A percentile compares a stretch with the other conserved stretches of the same genome.
Conservation (phyloP, 169 alveolate species). For the Plasmodium coatneyi region DNA sequence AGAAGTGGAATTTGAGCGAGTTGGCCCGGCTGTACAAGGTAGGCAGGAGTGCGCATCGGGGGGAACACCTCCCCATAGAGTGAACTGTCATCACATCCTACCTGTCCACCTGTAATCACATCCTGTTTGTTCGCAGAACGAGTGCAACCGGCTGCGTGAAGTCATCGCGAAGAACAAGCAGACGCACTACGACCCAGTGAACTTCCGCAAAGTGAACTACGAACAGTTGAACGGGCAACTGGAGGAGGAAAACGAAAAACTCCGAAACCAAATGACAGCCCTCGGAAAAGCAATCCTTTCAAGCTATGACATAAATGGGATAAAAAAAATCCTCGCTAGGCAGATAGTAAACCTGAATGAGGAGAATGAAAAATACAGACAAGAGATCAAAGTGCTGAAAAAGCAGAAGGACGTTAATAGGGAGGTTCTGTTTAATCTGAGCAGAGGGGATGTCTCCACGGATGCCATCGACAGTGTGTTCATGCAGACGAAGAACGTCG, state of each 20-base stretch:
- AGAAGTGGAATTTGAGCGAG: constrained; percentile 14
- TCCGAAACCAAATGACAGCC: constrained; percentile 16
- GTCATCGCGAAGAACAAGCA: neutral
- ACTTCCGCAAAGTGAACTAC: neutral
- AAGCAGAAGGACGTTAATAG: constrained; percentile 16
- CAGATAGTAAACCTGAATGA: constrained; percentile 42
- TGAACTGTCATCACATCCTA: too few relatives aligned
- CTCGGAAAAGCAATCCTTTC: constrained; percentile 53
- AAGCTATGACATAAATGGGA: constrained; percentile 31
- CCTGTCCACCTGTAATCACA: too few relatives aligned
- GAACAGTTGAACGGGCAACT: constrained; percentile 23
- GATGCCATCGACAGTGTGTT: constrained; percentile 65
- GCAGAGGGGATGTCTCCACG: constrained; percentile 30
- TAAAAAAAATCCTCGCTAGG: constrained; percentile 26
- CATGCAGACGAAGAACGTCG: constrained; percentile 54
- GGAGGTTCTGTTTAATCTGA: constrained; percentile 22
- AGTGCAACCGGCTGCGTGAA: constrained; percentile 53
- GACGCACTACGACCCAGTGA: neutral
- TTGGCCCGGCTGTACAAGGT: constrained; percentile 50
- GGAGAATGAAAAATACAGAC: constrained; percentile 52
- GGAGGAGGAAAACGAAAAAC: constrained; percentile 52
- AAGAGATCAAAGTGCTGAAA: constrained; percentile 19
- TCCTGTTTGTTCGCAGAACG: too few relatives aligned
- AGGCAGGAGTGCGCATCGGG: too few relatives aligned
- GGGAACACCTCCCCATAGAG: too few relatives aligned